phyloP scores from a whole-genome alignment of 805 yeast genomes.

The Metschnikowia dekortorum region DNA sequence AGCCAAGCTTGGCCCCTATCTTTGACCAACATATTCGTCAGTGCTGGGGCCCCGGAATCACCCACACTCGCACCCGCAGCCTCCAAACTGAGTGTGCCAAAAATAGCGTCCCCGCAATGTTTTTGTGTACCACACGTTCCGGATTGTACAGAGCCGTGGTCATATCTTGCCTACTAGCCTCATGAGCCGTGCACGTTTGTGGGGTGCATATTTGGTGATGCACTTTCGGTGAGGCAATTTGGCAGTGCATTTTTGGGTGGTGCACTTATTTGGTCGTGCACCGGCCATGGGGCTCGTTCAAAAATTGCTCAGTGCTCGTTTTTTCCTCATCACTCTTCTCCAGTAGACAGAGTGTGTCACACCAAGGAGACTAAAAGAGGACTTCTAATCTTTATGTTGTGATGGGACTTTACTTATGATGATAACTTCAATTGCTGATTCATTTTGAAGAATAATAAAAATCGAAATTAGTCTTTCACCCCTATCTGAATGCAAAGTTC shows the following conservation, averaged over 20 bases:
- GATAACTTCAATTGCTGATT: conserved; percentile 16
- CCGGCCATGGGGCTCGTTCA: neutral
- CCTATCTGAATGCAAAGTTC: conserved; percentile 20
- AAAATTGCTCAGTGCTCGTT: neutral
- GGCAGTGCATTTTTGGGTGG: too few species aligned
- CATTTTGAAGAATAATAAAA: conserved; percentile 14
- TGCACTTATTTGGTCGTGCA: neutral
- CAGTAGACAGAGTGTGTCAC: neutral
- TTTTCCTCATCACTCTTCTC: neutral
- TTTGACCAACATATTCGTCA: neutral
- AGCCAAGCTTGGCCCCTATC: neutral
- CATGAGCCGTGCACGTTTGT: neutral
- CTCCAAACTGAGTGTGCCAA: neutral
- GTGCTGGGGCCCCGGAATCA: neutral
- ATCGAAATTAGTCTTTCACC: conserved; percentile 23
- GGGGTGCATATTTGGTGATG: too few species aligned
- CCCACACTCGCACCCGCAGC: too few species aligned
- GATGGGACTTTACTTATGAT: conserved; percentile 14
- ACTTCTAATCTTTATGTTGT: conserved; percentile 13
- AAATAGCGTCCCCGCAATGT: too few species aligned
- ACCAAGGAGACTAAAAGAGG: conserved; percentile 15
- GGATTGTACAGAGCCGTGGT: too few species aligned
- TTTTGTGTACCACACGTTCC: neutral
- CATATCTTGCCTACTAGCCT: too few species aligned
- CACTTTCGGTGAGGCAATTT: too few species aligned